Percentiles rank a stretch among this genome's conserved stretches.
Evolutionary conservation across 2,329 filamentous ascomycete genomes (phyloP).

Genomic region (Calcarisporium arbuscula): DNA sequence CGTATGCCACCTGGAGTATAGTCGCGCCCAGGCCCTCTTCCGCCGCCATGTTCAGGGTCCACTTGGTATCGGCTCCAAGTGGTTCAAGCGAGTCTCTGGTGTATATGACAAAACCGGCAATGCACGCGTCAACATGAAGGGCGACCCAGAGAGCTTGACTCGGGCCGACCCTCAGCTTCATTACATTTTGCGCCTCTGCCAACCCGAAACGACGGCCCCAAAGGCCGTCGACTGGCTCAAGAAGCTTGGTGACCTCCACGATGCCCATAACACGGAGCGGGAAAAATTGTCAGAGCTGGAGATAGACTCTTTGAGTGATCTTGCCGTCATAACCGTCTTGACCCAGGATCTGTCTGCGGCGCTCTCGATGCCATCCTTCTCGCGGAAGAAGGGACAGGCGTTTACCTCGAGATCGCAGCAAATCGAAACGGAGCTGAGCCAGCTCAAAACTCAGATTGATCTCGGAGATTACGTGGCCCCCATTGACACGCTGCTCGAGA

Average conservation of each 20-base stretch:
- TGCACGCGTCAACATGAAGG: constrained; percentile 32
- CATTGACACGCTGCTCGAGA: constrained; percentile 34
- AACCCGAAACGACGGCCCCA: constrained; percentile 24
- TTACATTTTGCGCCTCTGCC: constrained; percentile 38
- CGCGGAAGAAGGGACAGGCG: constrained; percentile 30
- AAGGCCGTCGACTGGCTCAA: constrained; percentile 33
- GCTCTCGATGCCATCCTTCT: constrained; percentile 28
- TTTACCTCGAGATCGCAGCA: constrained; percentile 27
- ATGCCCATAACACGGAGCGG: constrained; percentile 22
- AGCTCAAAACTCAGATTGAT: constrained; percentile 31
- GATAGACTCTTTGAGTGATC: constrained; percentile 25
- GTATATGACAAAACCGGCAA: constrained; percentile 27
- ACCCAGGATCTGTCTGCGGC: constrained; percentile 28
- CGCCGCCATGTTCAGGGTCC: constrained; percentile 34
- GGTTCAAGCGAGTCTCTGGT: constrained; percentile 34
- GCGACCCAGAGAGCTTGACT: constrained; percentile 31
- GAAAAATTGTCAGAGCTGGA: constrained; percentile 27
- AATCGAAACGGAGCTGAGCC: constrained; percentile 31
- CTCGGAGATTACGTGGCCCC: constrained; percentile 32
- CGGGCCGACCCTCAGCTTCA: constrained; percentile 32
- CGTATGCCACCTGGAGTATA: constrained; percentile 36
- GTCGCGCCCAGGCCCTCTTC: constrained; percentile 28
- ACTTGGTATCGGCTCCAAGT: constrained; percentile 26
- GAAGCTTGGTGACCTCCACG: constrained; percentile 32
- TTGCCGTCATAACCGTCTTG: constrained; percentile 32